These are phyloP conservation scores for Rubroboletus pulcherrimus DNA, from an alignment of 768 basidiomycete species.

Conservation along the genomic window DNA sequence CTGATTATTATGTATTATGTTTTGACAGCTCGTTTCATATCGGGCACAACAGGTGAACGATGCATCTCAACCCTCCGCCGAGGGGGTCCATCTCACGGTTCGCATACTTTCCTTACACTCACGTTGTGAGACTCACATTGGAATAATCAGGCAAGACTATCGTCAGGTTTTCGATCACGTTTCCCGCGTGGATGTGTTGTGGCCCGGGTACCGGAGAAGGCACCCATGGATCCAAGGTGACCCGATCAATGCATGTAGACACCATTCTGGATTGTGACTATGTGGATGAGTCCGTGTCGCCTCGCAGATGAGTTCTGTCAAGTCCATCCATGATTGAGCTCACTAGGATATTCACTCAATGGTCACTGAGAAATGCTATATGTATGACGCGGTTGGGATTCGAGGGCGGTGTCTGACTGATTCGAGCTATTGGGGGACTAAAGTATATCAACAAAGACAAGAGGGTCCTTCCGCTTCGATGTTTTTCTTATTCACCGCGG, in stretches of 20 bases:
- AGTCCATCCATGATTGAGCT: background rate
- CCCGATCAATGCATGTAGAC: background rate
- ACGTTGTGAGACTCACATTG: no score
- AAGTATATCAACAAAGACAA: background rate
- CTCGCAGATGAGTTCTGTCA: background rate
- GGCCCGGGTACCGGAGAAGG: background rate
- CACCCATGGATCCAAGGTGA: background rate
- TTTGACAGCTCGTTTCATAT: background rate
- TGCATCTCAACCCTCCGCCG: no score
- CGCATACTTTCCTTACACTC: no score
- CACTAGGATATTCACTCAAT: no score
- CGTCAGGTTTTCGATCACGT: no score
- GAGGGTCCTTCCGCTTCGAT: background rate
- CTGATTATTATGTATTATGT: background rate
- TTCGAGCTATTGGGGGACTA: no score
- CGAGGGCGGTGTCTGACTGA: no score
- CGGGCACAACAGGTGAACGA: no score
- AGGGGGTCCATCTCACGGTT: no score
- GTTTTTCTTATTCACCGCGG: background rate
- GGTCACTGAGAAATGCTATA: background rate
- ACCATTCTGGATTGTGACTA: no score
- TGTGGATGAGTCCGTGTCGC: background rate
- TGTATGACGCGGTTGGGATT: background rate
- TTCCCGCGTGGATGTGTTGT: background rate
- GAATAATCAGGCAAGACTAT: no score